phyloP scores from a whole-genome alignment of 2,329 filamentous ascomycete genomes.

The Gaeumannomyces sp. region DNA sequence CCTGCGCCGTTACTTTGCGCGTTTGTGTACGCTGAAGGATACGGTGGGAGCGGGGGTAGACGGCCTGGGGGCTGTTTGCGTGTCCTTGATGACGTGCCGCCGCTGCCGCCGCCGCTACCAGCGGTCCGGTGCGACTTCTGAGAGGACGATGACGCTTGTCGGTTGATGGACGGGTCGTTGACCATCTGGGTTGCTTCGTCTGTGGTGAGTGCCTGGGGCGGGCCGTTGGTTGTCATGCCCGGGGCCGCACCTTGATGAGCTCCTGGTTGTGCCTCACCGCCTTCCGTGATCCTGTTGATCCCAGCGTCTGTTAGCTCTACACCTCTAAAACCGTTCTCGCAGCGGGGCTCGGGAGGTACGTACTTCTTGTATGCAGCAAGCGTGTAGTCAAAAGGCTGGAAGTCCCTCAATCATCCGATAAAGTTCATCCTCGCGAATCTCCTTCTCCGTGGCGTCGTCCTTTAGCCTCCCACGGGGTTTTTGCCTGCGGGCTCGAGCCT shows the following conservation, averaged over 20 bases:
- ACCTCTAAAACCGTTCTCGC: background rate
- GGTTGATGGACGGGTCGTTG: constrained; percentile 15
- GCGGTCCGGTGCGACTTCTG: constrained; percentile 11
- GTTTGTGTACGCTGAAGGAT: constrained; percentile 40
- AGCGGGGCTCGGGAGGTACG: constrained; percentile 21
- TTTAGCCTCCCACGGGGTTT: constrained; percentile 89
- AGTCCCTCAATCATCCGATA: constrained; percentile 91
- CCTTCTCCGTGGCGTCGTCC: constrained; percentile 89
- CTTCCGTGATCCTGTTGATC: constrained; percentile 16
- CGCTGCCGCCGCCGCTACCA: constrained; percentile 17
- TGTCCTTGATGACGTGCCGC: constrained; percentile 13
- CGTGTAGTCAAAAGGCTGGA: constrained; percentile 94
- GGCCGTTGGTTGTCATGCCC: constrained; percentile 10
- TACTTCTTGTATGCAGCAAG: constrained; percentile 71
- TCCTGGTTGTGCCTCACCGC: constrained; percentile 19
- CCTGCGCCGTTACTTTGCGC: constrained; percentile 13
- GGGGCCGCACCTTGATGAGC: background rate
- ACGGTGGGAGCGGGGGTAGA: constrained; percentile 36
- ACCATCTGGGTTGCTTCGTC: constrained; percentile 37
- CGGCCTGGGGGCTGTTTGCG: constrained; percentile 22
- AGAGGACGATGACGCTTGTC: constrained; percentile 10
- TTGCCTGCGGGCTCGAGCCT: constrained; percentile 85
- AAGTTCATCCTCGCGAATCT: constrained; percentile 89
- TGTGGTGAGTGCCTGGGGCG: constrained; percentile 44
- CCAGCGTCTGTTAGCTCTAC: constrained; percentile 1